Evolutionary conservation across 352 stramenopile genomes (phyloP).

Genomic region (Phytophthora multivora): DNA sequence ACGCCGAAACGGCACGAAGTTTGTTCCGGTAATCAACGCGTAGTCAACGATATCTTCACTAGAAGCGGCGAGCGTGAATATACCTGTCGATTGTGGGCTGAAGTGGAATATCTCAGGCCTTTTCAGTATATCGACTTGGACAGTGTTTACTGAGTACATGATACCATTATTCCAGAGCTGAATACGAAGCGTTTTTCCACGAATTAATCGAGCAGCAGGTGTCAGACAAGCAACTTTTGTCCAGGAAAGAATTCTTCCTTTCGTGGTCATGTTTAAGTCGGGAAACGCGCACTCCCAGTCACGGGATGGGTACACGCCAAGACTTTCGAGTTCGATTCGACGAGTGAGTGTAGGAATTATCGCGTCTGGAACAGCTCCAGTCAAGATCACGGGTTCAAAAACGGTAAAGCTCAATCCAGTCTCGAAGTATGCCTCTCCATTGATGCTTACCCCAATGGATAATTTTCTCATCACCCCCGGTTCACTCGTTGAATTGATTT

Average conservation of each 20-base stretch:
- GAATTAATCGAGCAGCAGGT: slow-evolving; percentile 11
- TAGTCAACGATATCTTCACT: slow-evolving; percentile 9
- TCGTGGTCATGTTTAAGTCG: slow-evolving; percentile 31
- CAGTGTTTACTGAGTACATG: slow-evolving; percentile 30
- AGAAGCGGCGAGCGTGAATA: neutral
- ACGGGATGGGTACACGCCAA: slow-evolving; percentile 21
- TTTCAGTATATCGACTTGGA: slow-evolving; percentile 32
- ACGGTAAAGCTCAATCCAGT: slow-evolving; percentile 42
- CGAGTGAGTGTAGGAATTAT: slow-evolving; percentile 34
- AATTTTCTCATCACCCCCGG: slow-evolving; percentile 7
- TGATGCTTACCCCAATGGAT: slow-evolving; percentile 36
- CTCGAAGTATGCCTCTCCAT: slow-evolving; percentile 30
- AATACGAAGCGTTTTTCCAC: slow-evolving; percentile 18
- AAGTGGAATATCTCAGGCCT: slow-evolving; percentile 42
- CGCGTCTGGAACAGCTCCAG: slow-evolving; percentile 14
- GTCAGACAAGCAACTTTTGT: slow-evolving; percentile 26
- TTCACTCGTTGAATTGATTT: slow-evolving; percentile 16
- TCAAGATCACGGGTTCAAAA: slow-evolving; percentile 27
- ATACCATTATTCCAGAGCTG: slow-evolving; percentile 20
- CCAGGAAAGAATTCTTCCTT: slow-evolving; percentile 26
- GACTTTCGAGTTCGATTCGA: slow-evolving; percentile 26
- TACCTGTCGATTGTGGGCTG: slow-evolving; percentile 25
- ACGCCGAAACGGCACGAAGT: slow-evolving; percentile 44
- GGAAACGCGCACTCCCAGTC: slow-evolving; percentile 39
- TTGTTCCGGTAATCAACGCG: slow-evolving; percentile 43